Percentiles rank a stretch among this genome's conserved stretches.
phyloP scores from a whole-genome alignment of 2,329 filamentous ascomycete genomes.

The Fusarium chaquense region DNA sequence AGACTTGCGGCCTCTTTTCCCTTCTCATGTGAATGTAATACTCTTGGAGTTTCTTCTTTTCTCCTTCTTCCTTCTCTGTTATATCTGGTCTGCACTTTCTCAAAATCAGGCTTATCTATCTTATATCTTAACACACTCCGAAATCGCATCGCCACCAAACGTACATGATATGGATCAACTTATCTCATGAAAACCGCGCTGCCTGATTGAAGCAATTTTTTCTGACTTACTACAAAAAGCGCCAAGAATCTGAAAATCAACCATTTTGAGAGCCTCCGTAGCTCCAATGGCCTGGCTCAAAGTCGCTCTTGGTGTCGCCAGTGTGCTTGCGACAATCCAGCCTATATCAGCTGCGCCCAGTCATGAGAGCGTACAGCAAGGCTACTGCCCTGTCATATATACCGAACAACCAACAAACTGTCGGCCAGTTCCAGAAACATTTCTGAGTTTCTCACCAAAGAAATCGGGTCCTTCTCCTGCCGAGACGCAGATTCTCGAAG shows the following conservation, averaged over 20 bases:
- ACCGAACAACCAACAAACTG: conserved; percentile 33
- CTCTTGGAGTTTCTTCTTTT: too few species aligned
- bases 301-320: conserved; percentile 23
- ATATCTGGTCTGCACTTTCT: neutral
- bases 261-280: too few species aligned
- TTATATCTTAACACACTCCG: conserved; percentile 16
- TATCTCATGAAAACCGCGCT: conserved; percentile 32
- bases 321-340: conserved; percentile 12
- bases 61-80: neutral
- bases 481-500: conserved; percentile 54
- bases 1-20: conserved; percentile 10
- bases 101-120: conserved; percentile 28
- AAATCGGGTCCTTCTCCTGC: conserved; percentile 11
- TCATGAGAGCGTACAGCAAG: conserved; percentile 11
- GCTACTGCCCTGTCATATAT: conserved; percentile 45
- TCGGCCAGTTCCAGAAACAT: conserved; percentile 38
- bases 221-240: neutral
- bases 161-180: conserved; percentile 31
- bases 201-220: conserved; percentile 5
- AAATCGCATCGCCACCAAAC: conserved; percentile 31
- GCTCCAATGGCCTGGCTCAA: conserved; percentile 34
- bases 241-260: neutral
- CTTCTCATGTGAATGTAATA: neutral
- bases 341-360: conserved; percentile 32
- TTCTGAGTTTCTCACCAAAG: conserved; percentile 36